Conservation (phyloP, 2,329 filamentous ascomycete species). For the Colletotrichum sp. region DNA sequence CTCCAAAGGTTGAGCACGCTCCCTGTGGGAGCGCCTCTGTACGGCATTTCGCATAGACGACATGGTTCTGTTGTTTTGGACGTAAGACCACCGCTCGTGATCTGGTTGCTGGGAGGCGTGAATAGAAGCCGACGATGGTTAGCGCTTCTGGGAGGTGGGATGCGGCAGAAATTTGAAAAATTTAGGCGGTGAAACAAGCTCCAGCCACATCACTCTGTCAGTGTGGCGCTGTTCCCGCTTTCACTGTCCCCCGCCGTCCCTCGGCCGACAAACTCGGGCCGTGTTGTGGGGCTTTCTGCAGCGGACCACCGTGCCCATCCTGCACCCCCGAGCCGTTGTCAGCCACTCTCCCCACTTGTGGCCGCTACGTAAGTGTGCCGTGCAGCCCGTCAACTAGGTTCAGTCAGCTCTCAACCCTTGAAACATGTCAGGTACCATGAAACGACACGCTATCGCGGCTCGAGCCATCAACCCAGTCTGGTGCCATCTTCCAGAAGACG, state of each 20-base stretch:
- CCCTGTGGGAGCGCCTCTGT: constrained; percentile 83
- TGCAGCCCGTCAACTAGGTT: neutral
- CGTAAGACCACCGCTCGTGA: neutral
- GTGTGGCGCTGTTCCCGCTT: neutral
- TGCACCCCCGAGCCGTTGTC: neutral
- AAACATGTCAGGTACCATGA: constrained; percentile 19
- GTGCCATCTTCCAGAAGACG: neutral
- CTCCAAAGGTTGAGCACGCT: constrained; percentile 86
- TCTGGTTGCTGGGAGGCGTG: neutral
- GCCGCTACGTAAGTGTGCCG: neutral
- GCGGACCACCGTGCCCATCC: neutral
- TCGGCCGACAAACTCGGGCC: neutral
- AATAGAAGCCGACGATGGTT: neutral
- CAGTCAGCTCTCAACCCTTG: neutral
- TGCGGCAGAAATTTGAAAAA: constrained; percentile 24
- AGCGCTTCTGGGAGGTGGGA: constrained; percentile 9
- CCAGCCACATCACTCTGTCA: neutral
- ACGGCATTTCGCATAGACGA: constrained; percentile 67
- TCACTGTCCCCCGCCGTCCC: neutral
- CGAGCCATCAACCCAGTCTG: neutral
- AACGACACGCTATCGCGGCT: neutral
- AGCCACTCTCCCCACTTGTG: neutral
- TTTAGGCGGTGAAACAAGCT: constrained; percentile 21
- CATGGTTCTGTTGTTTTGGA: constrained; percentile 37
- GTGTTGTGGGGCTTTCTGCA: neutral